phyloP scores from a whole-genome alignment of 2,329 filamentous ascomycete genomes.

The Coniochaeta prunicola region DNA sequence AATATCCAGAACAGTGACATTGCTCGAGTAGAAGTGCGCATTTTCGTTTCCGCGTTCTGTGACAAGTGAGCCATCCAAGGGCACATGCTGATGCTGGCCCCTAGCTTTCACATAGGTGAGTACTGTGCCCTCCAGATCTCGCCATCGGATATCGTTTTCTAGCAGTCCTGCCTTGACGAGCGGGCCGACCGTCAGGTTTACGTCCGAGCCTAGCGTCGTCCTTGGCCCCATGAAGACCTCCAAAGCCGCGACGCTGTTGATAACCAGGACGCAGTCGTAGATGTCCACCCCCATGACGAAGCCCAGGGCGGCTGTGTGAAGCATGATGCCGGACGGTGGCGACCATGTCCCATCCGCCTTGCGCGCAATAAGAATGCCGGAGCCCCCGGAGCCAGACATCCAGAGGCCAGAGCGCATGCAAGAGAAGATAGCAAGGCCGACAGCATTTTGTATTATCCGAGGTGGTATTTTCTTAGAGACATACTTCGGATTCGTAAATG shows the following conservation, averaged over 20 bases:
- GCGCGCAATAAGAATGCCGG: constrained; percentile 76
- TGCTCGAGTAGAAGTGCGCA: constrained; percentile 47
- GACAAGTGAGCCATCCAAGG: constrained; percentile 48
- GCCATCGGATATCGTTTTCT: constrained; percentile 44
- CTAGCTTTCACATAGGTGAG: constrained; percentile 52
- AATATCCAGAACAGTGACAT: constrained; percentile 47
- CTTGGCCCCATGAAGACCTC: constrained; percentile 76
- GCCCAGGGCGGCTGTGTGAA: constrained; percentile 82
- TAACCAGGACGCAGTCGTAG: constrained; percentile 90
- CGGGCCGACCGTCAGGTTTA: constrained; percentile 70
- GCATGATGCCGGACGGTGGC: constrained; percentile 80
- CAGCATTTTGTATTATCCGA: constrained; percentile 79
- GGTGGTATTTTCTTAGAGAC: constrained; percentile 76
- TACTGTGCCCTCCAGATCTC: constrained; percentile 46
- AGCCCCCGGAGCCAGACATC: constrained; percentile 85
- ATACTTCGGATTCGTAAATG: constrained; percentile 29
- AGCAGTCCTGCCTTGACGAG: constrained; percentile 49
- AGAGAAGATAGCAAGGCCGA: constrained; percentile 88
- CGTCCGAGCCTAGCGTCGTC: constrained; percentile 74
- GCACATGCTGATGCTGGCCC: constrained; percentile 47
- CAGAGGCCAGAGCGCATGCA: constrained; percentile 92
- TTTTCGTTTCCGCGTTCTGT: constrained; percentile 53
- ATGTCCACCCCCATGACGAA: constrained; percentile 91
- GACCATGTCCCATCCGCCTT: constrained; percentile 86
- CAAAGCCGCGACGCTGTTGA: constrained; percentile 78